phyloP scores from a whole-genome alignment of 108 stramenopile species.

The Hondaea fermentalgiana region DNA sequence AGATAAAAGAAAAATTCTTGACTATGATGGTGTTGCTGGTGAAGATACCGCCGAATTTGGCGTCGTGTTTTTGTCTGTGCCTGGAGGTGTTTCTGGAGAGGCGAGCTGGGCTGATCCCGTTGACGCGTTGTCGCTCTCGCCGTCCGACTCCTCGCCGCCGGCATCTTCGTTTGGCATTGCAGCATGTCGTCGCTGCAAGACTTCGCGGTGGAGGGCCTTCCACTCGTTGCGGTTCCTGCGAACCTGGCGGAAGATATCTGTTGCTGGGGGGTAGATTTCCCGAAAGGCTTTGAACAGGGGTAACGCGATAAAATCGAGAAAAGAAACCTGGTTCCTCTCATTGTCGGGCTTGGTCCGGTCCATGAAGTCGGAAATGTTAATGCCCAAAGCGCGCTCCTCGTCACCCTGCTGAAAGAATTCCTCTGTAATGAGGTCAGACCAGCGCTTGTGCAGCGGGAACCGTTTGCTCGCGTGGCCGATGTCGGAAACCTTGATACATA shows the following conservation, averaged over 20 bases:
- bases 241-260: neutral
- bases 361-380: constrained; percentile 28
- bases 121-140: neutral
- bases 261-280: neutral
- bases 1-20: too few species aligned
- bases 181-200: too few species aligned
- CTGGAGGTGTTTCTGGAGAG: neutral
- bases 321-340: constrained; percentile 39
- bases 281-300: constrained; percentile 24
- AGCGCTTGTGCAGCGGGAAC: neutral
- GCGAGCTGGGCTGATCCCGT: neutral
- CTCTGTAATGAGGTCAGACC: constrained; percentile 18
- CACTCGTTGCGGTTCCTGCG: neutral
- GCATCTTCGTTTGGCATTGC: neutral
- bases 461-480: neutral
- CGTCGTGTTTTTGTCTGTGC: neutral
- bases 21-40: too few species aligned
- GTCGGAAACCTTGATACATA: constrained; percentile 31
- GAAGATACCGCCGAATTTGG: too few species aligned
- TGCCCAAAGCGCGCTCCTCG: constrained; percentile 12
- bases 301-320: constrained; percentile 41
- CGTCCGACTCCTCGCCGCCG: neutral
- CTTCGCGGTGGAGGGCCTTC: neutral
- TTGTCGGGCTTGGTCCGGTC: constrained; percentile 25
- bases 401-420: constrained; percentile 38